Evolutionary conservation across 1,139 yeast genomes (phyloP), one percentile per base, ranked within the genome.

Genomic region (Sugiyamaella japonica): DNA sequence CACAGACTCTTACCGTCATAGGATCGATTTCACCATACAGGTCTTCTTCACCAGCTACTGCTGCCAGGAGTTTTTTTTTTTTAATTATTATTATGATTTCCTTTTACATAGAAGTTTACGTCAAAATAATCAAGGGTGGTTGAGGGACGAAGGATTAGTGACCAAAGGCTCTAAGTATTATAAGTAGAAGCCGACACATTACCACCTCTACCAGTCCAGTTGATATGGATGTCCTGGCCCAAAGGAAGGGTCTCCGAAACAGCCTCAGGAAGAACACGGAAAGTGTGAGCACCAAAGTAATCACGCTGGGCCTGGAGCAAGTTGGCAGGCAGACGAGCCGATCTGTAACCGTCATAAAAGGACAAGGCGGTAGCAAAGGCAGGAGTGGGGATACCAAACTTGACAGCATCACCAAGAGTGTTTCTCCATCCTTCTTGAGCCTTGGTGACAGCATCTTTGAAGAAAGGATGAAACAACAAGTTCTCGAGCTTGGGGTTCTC

Each of bases 141-240:
- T 20, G 25, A n/a, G n/a, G n/a, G n/a, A n/a, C n/a, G n/a, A n/a
- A n/a, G n/a, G n/a, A n/a, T n/a, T n/a, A n/a, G n/a, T 15, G 13
- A 47, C 20, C 32, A 39, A 40, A 16, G 7, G 38, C 16, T 50
- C 76, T 82, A 93, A 77, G 97, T 98, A 70, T 86, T 86, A 78
- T 93, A 93, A 67, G 95, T 88, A 53, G 97, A 79, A 63, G 99
- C 96, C 65, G 97, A 86, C 64, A 91, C 89, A 76, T 91, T 84
- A 80, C 99, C 99, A 78, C 98, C 99, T 72, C 85, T 86, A 75
- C 99, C 99, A 63, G 99, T 93, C 99, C 99, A 93, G 95, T 93
- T 91, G 73, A 91, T 81, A 80, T 93, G 99, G 76, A 91, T 86
- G 80, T 87, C 85, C 67, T 84, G 77, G 70, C 82, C 95, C 68